Base-by-base conservation (phyloP, 2,329 filamentous ascomycete genomes). In the Aureobasidium vineae region DNA sequence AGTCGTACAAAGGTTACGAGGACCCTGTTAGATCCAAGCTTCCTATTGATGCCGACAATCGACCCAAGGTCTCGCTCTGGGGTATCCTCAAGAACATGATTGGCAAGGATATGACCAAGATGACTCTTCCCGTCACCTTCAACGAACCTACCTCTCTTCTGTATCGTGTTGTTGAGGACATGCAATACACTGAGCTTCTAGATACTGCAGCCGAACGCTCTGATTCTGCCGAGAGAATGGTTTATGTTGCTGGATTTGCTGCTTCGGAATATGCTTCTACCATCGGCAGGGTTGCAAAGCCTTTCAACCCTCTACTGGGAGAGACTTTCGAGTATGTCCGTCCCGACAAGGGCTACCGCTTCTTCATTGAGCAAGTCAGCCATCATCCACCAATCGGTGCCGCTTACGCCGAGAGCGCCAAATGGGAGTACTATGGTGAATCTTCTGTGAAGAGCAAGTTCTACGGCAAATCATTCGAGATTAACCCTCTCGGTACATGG, bases 31-130 rank as follows among this genome's bases (percentile, higher is more conserved):
- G 95, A 59, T 85, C 85, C 69, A 88, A 84, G 71, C 83, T 98
- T 47, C 94, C 92, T 78, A 87, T 98, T 83, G 94, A 98, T 73
- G 89, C 89, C 38, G 95, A 99, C 75, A 87, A 99, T 75, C 83
- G 95, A 72, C 95, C 95, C 0, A 97, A 94, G 81, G 91, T 98
- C 68, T 95, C 90, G 36, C 87, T 99, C 50, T 99, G 95, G 95
- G 90, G 90, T 71, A 97, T 99, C 72, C 81, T 99, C 70, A 99
- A 98, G 81, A 98, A 94, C 26, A 98, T 99, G 95, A 97, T 99
- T 78, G 95, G 95, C 70, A 98, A 99, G 77, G 95, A 99, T 75
- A 98, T 99, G 95, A 98, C 95, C 43, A 98, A 96, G 82, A 99
- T 99, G 94, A 98, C 95, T 0, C 81, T 99, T 23, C 95, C 95